Conservation (phyloP, 257 asterid species). For the Coffea canephora region DNA sequence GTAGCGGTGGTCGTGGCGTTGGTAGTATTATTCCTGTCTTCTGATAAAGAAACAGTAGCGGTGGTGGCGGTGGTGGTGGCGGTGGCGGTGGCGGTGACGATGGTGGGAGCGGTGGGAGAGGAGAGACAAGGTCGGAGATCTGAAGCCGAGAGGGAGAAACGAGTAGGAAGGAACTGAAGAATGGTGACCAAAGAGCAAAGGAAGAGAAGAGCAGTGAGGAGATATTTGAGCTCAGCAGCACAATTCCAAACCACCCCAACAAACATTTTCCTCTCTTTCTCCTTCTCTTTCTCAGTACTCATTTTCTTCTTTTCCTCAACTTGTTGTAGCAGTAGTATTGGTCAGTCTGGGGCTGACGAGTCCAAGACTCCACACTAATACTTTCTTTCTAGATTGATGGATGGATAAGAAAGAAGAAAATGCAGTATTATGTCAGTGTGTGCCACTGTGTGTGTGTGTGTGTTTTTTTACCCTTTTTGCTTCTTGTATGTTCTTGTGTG, state of each 20-base stretch:
- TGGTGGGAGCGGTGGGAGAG: slow-evolving; percentile 18
- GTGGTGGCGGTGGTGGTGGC: slow-evolving; percentile 12
- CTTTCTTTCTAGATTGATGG: neutral
- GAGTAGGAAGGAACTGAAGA: slow-evolving; percentile 62
- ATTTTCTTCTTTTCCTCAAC: neutral
- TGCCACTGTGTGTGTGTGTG: neutral
- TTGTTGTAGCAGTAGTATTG: neutral
- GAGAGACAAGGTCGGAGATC: slow-evolving; percentile 48
- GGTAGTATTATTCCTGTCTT: neutral
- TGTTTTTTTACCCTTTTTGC: neutral
- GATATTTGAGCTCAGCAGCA: slow-evolving; percentile 62
- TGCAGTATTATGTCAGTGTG: neutral
- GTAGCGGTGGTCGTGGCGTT: slow-evolving; percentile 5
- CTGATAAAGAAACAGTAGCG: neutral
- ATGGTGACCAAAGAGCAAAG: slow-evolving; percentile 56
- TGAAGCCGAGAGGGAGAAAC: slow-evolving; percentile 46
- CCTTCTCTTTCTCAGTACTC: slow-evolving; percentile 32
- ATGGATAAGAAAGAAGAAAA: neutral
- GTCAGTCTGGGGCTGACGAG: neutral
- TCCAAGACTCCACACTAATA: neutral
- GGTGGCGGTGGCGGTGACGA: slow-evolving; percentile 11
- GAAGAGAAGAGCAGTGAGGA: slow-evolving; percentile 58
- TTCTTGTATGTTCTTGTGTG: too few species aligned
- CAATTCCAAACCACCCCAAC: slow-evolving; percentile 70
- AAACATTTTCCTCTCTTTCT: slow-evolving; percentile 48